Evolutionary conservation across 2,329 filamentous ascomycete species (phyloP).

Genomic region (Harringtonia aguacate): DNA sequence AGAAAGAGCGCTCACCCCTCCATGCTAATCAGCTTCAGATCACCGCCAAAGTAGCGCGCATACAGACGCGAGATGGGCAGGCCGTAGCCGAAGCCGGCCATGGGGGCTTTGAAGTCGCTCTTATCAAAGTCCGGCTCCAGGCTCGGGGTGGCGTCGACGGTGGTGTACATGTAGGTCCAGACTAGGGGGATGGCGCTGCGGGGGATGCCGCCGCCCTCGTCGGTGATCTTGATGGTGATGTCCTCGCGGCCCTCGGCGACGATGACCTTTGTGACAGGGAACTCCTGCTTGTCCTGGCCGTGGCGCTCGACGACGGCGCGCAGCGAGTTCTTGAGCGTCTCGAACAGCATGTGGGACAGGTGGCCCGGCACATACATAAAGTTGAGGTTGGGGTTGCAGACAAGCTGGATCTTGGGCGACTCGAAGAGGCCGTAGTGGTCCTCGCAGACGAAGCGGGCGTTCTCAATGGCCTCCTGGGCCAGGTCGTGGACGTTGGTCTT

Average conservation of each 20-base stretch:
- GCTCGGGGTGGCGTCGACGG: constrained; percentile 88
- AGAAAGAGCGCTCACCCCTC: constrained; percentile 62
- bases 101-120: constrained; percentile 97
- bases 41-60: constrained; percentile 92
- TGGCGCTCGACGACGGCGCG: constrained; percentile 94
- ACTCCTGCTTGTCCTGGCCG: constrained; percentile 89
- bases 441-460: constrained; percentile 97
- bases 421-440: constrained; percentile 98
- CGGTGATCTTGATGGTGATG: constrained; percentile 96
- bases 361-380: constrained; percentile 99
- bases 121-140: constrained; percentile 97
- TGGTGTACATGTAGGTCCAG: constrained; percentile 99
- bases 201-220: constrained; percentile 93
- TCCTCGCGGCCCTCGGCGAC: constrained; percentile 97
- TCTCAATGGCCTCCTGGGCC: constrained; percentile 94
- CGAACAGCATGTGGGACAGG: constrained; percentile 97
- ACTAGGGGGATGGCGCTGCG: constrained; percentile 87
- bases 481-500: constrained; percentile 95
- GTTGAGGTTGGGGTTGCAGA: constrained; percentile 86
- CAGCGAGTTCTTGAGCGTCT: constrained; percentile 96
- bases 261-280: constrained; percentile 94
- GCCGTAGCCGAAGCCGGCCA: constrained; percentile 98
- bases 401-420: constrained; percentile 89
- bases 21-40: constrained; percentile 97
- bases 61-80: constrained; percentile 90